Evolutionary conservation across 2,329 filamentous ascomycete genomes (phyloP).

Genomic region (Neoscytalidium dimidiatum): DNA sequence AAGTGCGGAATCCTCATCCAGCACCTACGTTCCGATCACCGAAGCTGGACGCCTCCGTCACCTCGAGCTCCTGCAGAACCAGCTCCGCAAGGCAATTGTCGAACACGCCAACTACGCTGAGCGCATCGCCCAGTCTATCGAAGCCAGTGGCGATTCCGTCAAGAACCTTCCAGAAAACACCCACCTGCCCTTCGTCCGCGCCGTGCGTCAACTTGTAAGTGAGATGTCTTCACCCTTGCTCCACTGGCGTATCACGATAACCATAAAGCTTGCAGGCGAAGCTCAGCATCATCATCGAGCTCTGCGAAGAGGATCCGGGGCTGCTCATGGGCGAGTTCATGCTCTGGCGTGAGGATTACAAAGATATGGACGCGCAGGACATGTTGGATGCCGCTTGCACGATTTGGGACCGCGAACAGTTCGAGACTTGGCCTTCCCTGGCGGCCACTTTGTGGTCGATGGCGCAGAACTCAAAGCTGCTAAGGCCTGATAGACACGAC

Average conservation of each 20-base stretch:
- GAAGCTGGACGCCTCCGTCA: not conserved
- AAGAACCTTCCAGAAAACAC: not conserved
- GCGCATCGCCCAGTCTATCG: not conserved
- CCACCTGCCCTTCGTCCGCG: not conserved
- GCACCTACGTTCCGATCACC: not conserved
- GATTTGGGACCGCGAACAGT: too few relatives aligned
- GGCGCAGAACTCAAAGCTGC: too few relatives aligned
- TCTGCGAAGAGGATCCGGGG: not conserved
- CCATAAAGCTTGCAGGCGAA: not conserved
- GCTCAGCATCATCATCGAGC: not conserved
- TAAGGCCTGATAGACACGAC: too few relatives aligned
- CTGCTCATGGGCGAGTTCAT: not conserved
- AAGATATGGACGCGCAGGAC: not conserved
- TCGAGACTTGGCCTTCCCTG: too few relatives aligned
- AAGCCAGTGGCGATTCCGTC: not conserved
- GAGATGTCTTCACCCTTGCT: not conserved
- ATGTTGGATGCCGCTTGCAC: not conserved
- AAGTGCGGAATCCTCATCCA: not conserved
- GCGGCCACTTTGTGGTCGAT: too few relatives aligned
- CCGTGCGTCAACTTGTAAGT: not conserved
- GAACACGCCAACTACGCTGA: not conserved
- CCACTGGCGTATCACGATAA: not conserved
- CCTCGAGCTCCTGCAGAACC: not conserved
- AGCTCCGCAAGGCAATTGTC: not conserved
- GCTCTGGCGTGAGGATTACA: not conserved